Base-by-base conservation (phyloP, 441 rosid genomes). In the Syzygium syzygioides region DNA sequence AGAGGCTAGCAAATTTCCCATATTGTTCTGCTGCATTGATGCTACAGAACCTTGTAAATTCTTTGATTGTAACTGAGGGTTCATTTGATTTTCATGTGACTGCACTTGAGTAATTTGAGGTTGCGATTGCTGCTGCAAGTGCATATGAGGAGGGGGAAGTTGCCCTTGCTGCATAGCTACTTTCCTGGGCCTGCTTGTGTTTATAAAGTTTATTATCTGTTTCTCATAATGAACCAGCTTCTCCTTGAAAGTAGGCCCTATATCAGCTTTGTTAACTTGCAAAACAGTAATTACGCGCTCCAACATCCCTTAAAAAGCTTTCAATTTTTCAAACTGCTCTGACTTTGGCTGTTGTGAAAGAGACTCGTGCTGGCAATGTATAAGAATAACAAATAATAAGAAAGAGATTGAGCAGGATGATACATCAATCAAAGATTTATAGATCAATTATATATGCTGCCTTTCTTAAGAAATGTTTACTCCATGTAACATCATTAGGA, bases 301-400 rank as follows among this genome's bases (percentile, higher is more conserved):
- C 93, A 98, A 90, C 96, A 94, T 92, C 55, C 48, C 20, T 94
- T 90, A 92, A 87, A 92, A 95, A 37, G 56, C 17, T 91, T 94
- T 95, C 89, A 97, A 90, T 93, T 94, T 97, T 3, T 96, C 99
- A 88, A 95, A 90, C 92, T 96, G 98, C 1, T 96, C 96, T 76
- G 96, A 86, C 93, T 94, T 97, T 53, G 94, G 94, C 85, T 91
- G 98, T 86, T 93, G 98, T 7, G 94, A 93, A 93, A 93, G 93
- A 90, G 98, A 92, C 87, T 95, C 96, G 88, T 91, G 94, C 94
- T 93, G 91, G 57, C 54, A 90, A 59, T 50, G 53, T 57, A 87
- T 84, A 68, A 88, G 89, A 50, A 83, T 23, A 23, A 76, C 84
- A 88, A 20, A 15, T 19, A 41, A 87, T 50, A 68, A 41, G 15